phyloP scores from a whole-genome alignment of 495 filamentous ascomycete genomes.

The Trichoderma virens region DNA sequence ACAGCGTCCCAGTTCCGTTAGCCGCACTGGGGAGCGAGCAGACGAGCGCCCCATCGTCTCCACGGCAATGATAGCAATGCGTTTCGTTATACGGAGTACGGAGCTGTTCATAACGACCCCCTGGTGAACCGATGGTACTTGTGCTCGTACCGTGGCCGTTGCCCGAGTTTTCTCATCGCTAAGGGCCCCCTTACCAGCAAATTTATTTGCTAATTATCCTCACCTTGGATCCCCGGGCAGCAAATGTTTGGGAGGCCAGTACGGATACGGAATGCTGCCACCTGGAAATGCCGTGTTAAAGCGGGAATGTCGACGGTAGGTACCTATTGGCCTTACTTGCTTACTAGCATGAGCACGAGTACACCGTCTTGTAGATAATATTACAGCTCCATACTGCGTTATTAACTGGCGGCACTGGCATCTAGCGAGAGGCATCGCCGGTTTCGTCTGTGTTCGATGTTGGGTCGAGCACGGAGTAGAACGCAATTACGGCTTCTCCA shows the following conservation, averaged over 20 bases:
- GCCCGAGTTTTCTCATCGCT: constrained; percentile 1
- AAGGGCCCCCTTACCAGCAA: constrained; percentile 1
- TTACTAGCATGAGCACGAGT: too few relatives aligned
- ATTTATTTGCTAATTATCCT: neutral
- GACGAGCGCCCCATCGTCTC: constrained; percentile 3
- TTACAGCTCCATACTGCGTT: neutral
- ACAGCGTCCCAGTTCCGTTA: neutral
- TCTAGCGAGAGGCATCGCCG: neutral
- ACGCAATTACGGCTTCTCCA: neutral
- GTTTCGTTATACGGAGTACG: neutral
- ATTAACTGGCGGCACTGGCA: neutral
- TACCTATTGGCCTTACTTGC: too few relatives aligned
- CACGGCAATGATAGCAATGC: constrained; percentile 3
- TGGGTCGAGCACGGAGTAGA: too few relatives aligned
- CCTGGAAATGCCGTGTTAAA: neutral
- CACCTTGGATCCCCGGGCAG: neutral
- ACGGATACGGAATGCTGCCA: neutral
- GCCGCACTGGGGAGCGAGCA: neutral
- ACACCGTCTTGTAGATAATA: neutral
- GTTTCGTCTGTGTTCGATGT: neutral
- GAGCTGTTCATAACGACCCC: neutral
- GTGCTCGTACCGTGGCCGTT: too few relatives aligned
- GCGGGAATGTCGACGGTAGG: neutral
- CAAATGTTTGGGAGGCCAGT: neutral
- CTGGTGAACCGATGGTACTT: neutral